Conservation (phyloP, 2,329 filamentous ascomycete species). For the Scolecobasidium constrictum region DNA sequence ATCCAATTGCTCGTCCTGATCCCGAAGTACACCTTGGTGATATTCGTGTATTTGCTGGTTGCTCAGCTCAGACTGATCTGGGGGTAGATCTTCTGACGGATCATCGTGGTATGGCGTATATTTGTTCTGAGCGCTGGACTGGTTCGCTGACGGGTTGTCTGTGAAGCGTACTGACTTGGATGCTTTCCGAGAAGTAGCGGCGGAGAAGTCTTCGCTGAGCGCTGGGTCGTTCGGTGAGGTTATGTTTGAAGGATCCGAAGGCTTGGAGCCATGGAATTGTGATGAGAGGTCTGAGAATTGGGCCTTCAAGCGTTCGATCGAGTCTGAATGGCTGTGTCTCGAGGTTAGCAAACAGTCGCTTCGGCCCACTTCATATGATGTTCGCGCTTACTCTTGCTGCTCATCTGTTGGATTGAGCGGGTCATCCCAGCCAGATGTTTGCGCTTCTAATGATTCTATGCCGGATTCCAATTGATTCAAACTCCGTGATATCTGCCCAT, state of each 20-base stretch:
- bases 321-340: slow-evolving; percentile 35
- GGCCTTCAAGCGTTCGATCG: slow-evolving; percentile 56
- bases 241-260: slow-evolving; percentile 26
- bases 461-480: slow-evolving; percentile 78
- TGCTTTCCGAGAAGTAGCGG: slow-evolving; percentile 12
- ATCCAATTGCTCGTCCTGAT: slow-evolving; percentile 93
- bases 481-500: slow-evolving; percentile 80
- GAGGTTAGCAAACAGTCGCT: background rate
- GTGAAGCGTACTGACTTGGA: slow-evolving; percentile 81
- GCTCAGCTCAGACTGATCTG: slow-evolving; percentile 48
- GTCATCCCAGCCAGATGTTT: slow-evolving; percentile 41
- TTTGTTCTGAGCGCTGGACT: slow-evolving; percentile 28
- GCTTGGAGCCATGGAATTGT: slow-evolving; percentile 62
- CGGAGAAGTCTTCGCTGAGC: slow-evolving; percentile 24
- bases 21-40: slow-evolving; percentile 67
- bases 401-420: slow-evolving; percentile 28
- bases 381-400: slow-evolving; percentile 28
- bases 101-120: slow-evolving; percentile 62
- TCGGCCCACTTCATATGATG: background rate
- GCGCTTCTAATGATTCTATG: slow-evolving; percentile 55
- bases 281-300: slow-evolving; percentile 68
- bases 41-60: slow-evolving; percentile 84
- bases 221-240: slow-evolving; percentile 33
- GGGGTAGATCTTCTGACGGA: slow-evolving; percentile 34
- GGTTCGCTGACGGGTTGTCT: slow-evolving; percentile 42